Evolutionary conservation across 441 rosid genomes (phyloP), one percentile per base, ranked within the genome.

Genomic region (Sinapis alba): DNA sequence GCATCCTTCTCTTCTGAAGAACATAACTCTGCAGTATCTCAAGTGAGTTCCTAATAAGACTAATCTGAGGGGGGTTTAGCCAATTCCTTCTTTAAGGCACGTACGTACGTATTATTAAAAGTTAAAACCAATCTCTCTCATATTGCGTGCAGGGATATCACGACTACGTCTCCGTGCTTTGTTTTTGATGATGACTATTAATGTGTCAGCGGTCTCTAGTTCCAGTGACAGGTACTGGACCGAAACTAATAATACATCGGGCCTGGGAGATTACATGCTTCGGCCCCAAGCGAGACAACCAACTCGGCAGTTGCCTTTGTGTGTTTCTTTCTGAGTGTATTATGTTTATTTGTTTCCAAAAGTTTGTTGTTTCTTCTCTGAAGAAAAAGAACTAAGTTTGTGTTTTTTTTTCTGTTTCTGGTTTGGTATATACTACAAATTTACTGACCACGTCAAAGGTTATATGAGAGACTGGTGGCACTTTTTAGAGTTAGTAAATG

Each of bases 11-110:
- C 86, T 91, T 27, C 65, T 89, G 56, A 89, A 75, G 82, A 83
- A 86, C 79, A 88, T 88, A 89, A 91, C 95, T 69, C 88, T 91
- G 30, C 87, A 88, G 58, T 80, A 74, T 76, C 78, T 89, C 15
- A 83, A 73, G 97, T 91, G 69, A 69, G 84, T 66, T 34, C 13
- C 23, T 63, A 57, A 63, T 69, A 20, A 56, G 59, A n/a, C 51
- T 20, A 36, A 28, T 1, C 47, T 12, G 12, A 5, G 4, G n/a
- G 10, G 7, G 11, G 57, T 19, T 26, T 61, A 12, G 15, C 21
- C 38, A 62, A 6, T 27, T 7, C 19, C 18, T 18, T 51, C 0
- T 61, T 61, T 2, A 32, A 32, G 36, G 38, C 38, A 32, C 38
- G 6, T n/a, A n/a, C n/a, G n/a, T n/a, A n/a, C n/a, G n/a, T 47